Base-by-base conservation (phyloP, 345 rosid genomes). In the Camelina sativa region DNA sequence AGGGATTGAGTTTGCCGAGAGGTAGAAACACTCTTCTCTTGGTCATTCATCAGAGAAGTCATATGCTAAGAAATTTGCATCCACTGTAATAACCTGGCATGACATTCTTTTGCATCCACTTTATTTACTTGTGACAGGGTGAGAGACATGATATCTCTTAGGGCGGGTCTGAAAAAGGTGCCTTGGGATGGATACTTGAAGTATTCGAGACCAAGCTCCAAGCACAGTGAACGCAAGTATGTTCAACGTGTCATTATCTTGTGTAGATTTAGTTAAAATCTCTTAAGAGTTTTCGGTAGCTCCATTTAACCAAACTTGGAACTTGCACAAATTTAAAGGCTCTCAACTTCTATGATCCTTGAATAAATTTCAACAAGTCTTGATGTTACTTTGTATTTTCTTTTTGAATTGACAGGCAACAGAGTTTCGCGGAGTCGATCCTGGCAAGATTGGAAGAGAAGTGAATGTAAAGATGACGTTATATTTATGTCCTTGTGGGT, bases 141-240 rank as follows among this genome's bases (percentile, higher is more conserved):
- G 13, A 80, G 98, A 76, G 94, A 81, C 84, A 91, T 92, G 74
- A 96, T 92, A 80, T 96, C 99, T 47, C 82, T 77, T 41, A 85
- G 96, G 74, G 99, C 98, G 52, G 96, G 99, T 56, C 89, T 96
- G 16, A 92, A 85, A 79, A 96, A 85, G 83, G 99, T 96, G 69
- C 97, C 97, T 20, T 96, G 99, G 99, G 99, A 96, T 82, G 97
- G 99, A 80, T 96, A 92, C 81, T 79, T 96, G 78, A 96, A 96
- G 84, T 88, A 92, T 50, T 85, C 99, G 7, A 88, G 97, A 41
- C 99, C 99, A 30, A 91, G 97, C 81, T 89, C 99, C 11, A 92
- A 91, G 78, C 99, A 92, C 67, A 88, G 91, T 74, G 98, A 92
- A 80, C 84, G 80, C 79, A 96, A 96, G 99, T 96, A 96, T 88